Evolutionary conservation across 2,329 filamentous ascomycete genomes (phyloP), one percentile per base, ranked within the genome.

Genomic region (Colletotrichum eleusines): DNA sequence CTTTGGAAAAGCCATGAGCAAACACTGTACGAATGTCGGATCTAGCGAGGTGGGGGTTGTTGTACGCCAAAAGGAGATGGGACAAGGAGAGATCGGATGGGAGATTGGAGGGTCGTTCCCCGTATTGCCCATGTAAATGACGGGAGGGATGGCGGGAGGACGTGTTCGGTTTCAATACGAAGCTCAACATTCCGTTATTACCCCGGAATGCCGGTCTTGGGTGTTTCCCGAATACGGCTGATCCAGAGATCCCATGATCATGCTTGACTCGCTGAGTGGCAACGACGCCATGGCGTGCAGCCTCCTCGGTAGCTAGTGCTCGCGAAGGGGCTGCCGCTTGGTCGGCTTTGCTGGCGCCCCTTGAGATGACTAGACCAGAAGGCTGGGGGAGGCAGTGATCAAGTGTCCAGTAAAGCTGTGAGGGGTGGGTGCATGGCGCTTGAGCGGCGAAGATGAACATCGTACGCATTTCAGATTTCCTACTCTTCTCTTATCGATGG

Each of bases 161-260:
- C 64, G 64, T 68, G 64, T 71, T 68, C 68, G 68, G 63, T 62
- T 68, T 59, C 51, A 46, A 54, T 63, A 63, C 64, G 38, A 59
- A 59, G 28, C 55, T 7, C 33, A 23, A 55, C 58, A 68, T 59
- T 59, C 63, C 68, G 51, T 35, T 55, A 8, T 35, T 55, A 8
- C 44, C 42, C 26, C 35, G 44, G 33, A 44, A 28, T 67, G 42
- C 44, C 31, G 51, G 46, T 53, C 28, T 53, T 44, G 28, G 26
- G 20, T 40, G 16, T 26, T 63, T 68, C 44, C 64, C 68, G 68
- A 71, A 71, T 71, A 71, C 64, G 64, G 64, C 14, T 26, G 44
- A 35, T 48, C 11, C 8, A 42, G 20, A 53, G 11, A 44, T 50
- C 53, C 48, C 64, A 28, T 54, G 58, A 63, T 59, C 35, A 53